Evolutionary conservation across 305 asterid species (phyloP), one percentile per base, ranked within the genome.

Genomic region (Fraxinus ornus): DNA sequence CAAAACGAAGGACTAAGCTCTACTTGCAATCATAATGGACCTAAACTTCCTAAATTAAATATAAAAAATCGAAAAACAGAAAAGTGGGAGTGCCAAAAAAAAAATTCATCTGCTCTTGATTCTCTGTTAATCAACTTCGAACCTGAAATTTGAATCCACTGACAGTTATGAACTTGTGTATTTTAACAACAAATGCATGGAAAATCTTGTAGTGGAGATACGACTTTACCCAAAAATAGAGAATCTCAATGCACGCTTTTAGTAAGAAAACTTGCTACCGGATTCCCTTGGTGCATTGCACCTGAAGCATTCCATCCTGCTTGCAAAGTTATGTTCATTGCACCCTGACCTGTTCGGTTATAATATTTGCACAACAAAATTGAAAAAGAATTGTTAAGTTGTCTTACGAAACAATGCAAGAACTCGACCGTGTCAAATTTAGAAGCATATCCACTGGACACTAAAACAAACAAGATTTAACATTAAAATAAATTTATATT

Each of bases 241-340:
- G 92, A 89, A 88, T 87, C 87, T 71, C 44, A 85, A 84, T 74
- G 85, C 86, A 88, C 22, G 22, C 75, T 70, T 44, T 82, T 83
- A 91, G 80, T 83, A 92, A 2, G 91, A 74, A 66, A 92, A 88
- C 87, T 89, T 90, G 97, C 89, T 86, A 79, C 91, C 86, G 57
- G 91, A 85, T 81, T 96, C 98, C 87, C 97, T 92, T 0, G 99
- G 98, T 72, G 98, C 99, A 81, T 88, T 96, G 99, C 99, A 96
- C 91, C 94, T 88, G 93, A 89, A 96, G 86, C 99, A 96, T 84
- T 96, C 98, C 92, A 92, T 93, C 90, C 99, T 88, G 86, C 97
- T 96, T 0, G 99, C 99, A 55, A 94, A 96, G 92, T 96, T 96
- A 86, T 96, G 99, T 87, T 90, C 99, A 41, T 94, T 94, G 94